A percentile compares a stretch with the other conserved stretches of the same genome.
Evolutionary conservation across 805 yeast species (phyloP).

Genomic region (Starmerella sirachaensis): DNA sequence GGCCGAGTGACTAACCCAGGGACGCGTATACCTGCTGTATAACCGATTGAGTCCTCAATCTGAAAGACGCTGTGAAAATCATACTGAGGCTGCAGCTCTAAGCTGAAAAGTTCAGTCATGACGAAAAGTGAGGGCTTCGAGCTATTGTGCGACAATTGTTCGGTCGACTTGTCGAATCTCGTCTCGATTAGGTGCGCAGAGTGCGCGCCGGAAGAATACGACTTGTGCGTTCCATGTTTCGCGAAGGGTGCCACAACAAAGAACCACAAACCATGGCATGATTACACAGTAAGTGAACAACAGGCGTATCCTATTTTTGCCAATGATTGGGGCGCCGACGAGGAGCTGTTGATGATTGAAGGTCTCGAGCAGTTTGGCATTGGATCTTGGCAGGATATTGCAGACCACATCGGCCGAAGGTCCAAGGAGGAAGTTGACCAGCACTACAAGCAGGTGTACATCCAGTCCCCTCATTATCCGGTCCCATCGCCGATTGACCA

Average conservation of each 20-base stretch:
- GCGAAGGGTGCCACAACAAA: slow-evolving; percentile 71
- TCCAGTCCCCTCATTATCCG: slow-evolving; percentile 66
- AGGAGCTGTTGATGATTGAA: slow-evolving; percentile 74
- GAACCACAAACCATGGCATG: slow-evolving; percentile 88
- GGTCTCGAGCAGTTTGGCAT: slow-evolving; percentile 85
- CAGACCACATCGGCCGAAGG: slow-evolving; percentile 89
- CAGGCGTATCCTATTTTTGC: slow-evolving; percentile 88
- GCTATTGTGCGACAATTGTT: slow-evolving; percentile 73
- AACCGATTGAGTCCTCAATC: too few relatives aligned
- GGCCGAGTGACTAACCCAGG: too few relatives aligned
- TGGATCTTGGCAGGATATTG: slow-evolving; percentile 97
- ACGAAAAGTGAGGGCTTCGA: slow-evolving; percentile 20
- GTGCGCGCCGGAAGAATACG: slow-evolving; percentile 66
- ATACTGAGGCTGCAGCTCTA: too few relatives aligned
- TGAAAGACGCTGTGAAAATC: too few relatives aligned
- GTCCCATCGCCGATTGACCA: slow-evolving; percentile 73
- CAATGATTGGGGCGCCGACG: slow-evolving; percentile 97
- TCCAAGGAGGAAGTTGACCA: slow-evolving; percentile 81
- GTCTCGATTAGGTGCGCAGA: slow-evolving; percentile 85
- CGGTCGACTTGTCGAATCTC: slow-evolving; percentile 89
- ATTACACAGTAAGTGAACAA: slow-evolving; percentile 82
- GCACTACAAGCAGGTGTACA: slow-evolving; percentile 65
- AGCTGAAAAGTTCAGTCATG: slow-evolving; percentile 8
- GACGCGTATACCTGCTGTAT: too few relatives aligned
- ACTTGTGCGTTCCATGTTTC: slow-evolving; percentile 95